Evolutionary conservation across 768 basidiomycete species (phyloP).

Genomic region (Boletellus ananas): DNA sequence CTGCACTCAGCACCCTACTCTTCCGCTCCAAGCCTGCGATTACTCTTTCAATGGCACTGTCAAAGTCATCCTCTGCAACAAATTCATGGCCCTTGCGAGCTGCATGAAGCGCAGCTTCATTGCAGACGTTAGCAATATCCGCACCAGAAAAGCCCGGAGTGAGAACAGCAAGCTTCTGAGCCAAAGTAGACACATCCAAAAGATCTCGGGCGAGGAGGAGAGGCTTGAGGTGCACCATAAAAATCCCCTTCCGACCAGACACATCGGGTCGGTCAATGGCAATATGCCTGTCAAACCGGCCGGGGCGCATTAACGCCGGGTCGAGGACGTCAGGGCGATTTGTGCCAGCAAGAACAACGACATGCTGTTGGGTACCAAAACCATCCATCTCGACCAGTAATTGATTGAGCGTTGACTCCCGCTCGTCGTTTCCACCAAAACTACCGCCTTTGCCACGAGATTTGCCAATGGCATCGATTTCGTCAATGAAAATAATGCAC

Average conservation of each 20-base stretch:
- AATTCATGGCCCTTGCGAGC: conserved; percentile 79
- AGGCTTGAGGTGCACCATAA: conserved; percentile 85
- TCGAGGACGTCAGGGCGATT: conserved; percentile 97
- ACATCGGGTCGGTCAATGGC: conserved; percentile 94
- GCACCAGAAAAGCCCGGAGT: conserved; percentile 99
- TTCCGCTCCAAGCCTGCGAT: conserved; percentile 97
- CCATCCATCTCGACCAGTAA: conserved; percentile 99
- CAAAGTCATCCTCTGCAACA: conserved; percentile 85
- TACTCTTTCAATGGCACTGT: conserved; percentile 96
- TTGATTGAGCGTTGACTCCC: conserved; percentile 96
- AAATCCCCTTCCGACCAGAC: conserved; percentile 89
- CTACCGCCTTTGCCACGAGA: conserved; percentile 73
- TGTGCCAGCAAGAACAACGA: conserved; percentile 95
- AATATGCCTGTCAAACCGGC: conserved; percentile 96
- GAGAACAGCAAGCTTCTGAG: conserved; percentile 92
- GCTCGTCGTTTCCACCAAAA: conserved; percentile 94
- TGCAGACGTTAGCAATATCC: conserved; percentile 98
- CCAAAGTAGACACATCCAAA: conserved; percentile 50
- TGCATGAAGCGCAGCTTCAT: conserved; percentile 94
- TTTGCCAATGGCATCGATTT: conserved; percentile 99
- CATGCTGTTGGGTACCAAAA: conserved; percentile 94
- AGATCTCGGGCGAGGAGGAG: conserved; percentile 63
- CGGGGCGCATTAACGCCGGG: conserved; percentile 91
- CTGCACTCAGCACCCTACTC: conserved; percentile 84
- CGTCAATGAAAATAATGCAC: conserved; percentile 98